Base-by-base conservation (phyloP, 495 filamentous ascomycete genomes). In the Annulohypoxylon bovei region DNA sequence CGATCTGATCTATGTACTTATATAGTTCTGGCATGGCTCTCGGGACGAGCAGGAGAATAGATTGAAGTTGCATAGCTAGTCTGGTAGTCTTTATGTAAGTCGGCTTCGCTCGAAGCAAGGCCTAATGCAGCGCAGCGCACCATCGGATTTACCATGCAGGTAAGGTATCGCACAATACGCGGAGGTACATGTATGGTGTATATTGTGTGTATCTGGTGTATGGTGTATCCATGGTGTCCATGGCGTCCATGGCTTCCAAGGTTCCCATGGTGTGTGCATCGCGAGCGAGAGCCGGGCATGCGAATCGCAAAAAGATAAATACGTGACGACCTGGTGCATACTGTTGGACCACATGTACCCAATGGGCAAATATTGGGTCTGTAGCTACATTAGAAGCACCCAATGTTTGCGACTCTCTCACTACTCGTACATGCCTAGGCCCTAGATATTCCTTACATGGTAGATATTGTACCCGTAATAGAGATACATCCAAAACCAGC, bases 81-180 rank as follows among this genome's bases (percentile, higher is more conserved):
- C 37, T 22, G 40, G 53, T 40, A n/a, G 23, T 53, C 42, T 52
- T 47, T 42, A 60, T 67, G 55, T 54, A 32, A 59, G 30, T 20
- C 20, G 39, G 62, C 39, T 58, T 62, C 62, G 42, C 63, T 63
- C 63, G 52, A 56, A 72, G 49, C 35, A 22, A 53, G 59, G 54
- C 69, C 64, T 65, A 64, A 72, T 68, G 60, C 70, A 65, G 65
- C 69, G 59, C 67, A 64, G 67, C 55, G 49, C 64, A 62, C 65
- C 59, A 40, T 65, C 60, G 60, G 60, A 72, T 68, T 68, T 57
- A 39, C 70, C 35, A 64, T 68, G 68, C 68, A 61, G 60, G 57
- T 49, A 56, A 62, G 28, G 58, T 59, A 63, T 71, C 56, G 44
- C 53, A 58, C 63, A 67, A 62, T 57, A 70, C 57, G 55, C 55